Percentiles rank a stretch among this genome's conserved stretches.
Conservation (phyloP, 2,329 filamentous ascomycete genomes). For the Magnaporthales sp. region DNA sequence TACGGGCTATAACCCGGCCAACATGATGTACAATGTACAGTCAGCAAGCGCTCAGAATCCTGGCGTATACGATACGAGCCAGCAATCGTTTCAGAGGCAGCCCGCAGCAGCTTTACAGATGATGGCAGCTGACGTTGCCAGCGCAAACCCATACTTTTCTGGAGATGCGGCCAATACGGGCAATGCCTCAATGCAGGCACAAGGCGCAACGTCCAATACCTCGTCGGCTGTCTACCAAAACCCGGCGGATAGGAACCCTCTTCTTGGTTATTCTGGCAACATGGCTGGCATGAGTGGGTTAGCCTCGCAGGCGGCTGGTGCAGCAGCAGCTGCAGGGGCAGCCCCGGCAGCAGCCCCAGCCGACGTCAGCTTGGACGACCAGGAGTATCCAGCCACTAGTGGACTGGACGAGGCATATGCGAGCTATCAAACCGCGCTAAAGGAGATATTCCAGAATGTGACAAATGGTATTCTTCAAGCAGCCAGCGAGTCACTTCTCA, state of each 20-base stretch:
- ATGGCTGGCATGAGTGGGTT: slow-evolving; percentile 40
- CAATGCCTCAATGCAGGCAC: slow-evolving; percentile 42
- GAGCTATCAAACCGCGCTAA: slow-evolving; percentile 52
- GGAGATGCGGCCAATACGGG: slow-evolving; percentile 55
- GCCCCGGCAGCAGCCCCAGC: slow-evolving; percentile 15
- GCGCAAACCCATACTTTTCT: slow-evolving; percentile 64
- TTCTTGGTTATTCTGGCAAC: slow-evolving; percentile 39
- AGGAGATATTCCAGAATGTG: slow-evolving; percentile 63
- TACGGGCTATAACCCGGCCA: slow-evolving; percentile 51
- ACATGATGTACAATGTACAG: slow-evolving; percentile 76
- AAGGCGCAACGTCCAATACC: slow-evolving; percentile 37
- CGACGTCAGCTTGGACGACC: slow-evolving; percentile 45
- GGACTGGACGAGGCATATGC: slow-evolving; percentile 61
- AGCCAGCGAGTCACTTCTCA: slow-evolving; percentile 43
- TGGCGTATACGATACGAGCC: slow-evolving; percentile 65
- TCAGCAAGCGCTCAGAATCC: slow-evolving; percentile 49
- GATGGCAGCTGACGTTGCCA: slow-evolving; percentile 54
- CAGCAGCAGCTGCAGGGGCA: not conserved
- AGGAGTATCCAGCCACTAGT: slow-evolving; percentile 45
- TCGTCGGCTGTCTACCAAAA: slow-evolving; percentile 57
- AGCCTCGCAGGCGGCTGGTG: slow-evolving; percentile 22
- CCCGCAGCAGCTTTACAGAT: slow-evolving; percentile 65
- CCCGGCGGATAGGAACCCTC: slow-evolving; percentile 43
- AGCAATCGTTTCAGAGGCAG: slow-evolving; percentile 68
- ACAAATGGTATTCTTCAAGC: slow-evolving; percentile 40